Base-by-base conservation (phyloP, 2,329 filamentous ascomycete species). In the Fusarium austroafricanum region DNA sequence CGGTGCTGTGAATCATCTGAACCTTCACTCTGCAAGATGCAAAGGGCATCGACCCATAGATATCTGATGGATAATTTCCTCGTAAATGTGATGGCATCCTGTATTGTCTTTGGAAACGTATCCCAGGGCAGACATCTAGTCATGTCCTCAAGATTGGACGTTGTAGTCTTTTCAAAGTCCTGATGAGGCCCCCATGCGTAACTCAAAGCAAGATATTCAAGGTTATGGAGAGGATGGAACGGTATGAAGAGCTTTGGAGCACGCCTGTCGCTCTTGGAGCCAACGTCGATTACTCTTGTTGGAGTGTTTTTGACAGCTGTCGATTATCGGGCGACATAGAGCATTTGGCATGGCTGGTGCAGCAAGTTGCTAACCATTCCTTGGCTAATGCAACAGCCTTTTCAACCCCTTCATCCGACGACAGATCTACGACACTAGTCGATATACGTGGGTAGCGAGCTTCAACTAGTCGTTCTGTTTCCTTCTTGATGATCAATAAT, bases 1-100 rank as follows among this genome's bases (percentile, higher is more conserved):
- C 18, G 44, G 6, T 53, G 45, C 7, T 5, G 10, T 4, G 10
- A 0, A 18, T 61, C 45, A n/a, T 53, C 33, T 5, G 26, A 28
- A 2, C 55, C 39, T 28, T 35, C 31, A 5, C 28, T 53, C 31
- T 61, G 55, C 5, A 61, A 26, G 20, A 60, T 60, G n/a, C 58
- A 60, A 0, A 61, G 18, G 17, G 39, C 55, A 45, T 53, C 45
- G 2, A 61, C 45, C 58, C 58, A 60, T 9, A 60, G 10, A 11
- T 60, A 45, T 1, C 4, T n/a, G 7, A 26, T 35, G 4, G 31
- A 39, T 1, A 40, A 2, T 5, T 23, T 60, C 15, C 15, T 9
- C 1, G 54, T 61, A 1, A 61, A 60, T 0, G n/a, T 3, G 4
- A 60, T 52, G 2, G 44, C 39, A 0, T 60, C 39, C 23, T 59